Evolutionary conservation across 2,329 filamentous ascomycete species (phyloP), one percentile per base, ranked within the genome.

Genomic region (Phaeomoniella chlamydospora): DNA sequence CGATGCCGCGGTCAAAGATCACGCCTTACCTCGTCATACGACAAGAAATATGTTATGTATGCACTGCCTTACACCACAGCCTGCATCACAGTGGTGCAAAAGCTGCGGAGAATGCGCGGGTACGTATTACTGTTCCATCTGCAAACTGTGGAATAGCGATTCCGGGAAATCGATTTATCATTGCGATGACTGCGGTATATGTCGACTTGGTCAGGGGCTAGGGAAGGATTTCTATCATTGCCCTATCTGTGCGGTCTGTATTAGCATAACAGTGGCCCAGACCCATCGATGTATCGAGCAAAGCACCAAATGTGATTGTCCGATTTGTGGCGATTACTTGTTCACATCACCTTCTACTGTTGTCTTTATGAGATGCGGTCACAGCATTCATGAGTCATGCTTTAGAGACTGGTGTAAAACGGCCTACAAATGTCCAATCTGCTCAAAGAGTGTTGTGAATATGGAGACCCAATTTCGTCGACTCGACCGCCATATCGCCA

Each of bases 141-240:
- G 90, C 67, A 94, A 94, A 59, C 68, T 98, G 2, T 98, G 90
- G 90, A 88, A 96, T 51, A 86, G 96, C 50, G 83, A 94, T 46
- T 74, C 77, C 37, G 78, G 76, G 45, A 94, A 92, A 56, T 80
- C 79, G 44, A 94, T 96, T 39, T 98, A 98, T 53, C 90, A 98
- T 54, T 98, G 90, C 56, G 73, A 77, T 50, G 90, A 96, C 50
- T 98, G 90, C 56, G 90, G 90, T 3, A 94, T 98, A 41, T 98
- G 90, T 54, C 74, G 90, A 39, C 78, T 87, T 39, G 90, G 90
- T 1, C 74, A 85, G 54, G 90, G 90, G 1, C 64, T 98, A 18
- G 88, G 90, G 3, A 96, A 94, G 53, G 90, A 98, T 54, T 98
- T 93, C 54, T 87, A 92, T 51, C 90, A 98, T 58, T 98, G 90